phyloP scores from a whole-genome alignment of 768 basidiomycete genomes.

The Amanita fuliginea region DNA sequence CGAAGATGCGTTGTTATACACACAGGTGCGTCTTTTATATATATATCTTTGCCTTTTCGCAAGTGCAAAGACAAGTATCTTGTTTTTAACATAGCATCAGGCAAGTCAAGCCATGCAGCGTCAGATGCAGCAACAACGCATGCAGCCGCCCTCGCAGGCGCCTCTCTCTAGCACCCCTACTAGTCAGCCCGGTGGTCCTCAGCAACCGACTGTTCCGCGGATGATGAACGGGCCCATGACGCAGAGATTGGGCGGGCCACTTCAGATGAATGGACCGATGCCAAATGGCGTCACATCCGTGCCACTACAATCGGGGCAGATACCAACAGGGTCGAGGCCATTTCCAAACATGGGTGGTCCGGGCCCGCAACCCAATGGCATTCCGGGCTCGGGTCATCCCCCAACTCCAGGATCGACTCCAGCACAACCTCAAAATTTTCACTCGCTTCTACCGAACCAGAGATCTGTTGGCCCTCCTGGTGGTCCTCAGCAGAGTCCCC shows the following conservation, averaged over 20 bases:
- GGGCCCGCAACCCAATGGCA: slow-evolving; percentile 34
- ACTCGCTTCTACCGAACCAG: slow-evolving; percentile 1
- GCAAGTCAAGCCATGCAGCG: slow-evolving; percentile 21
- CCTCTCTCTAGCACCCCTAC: not conserved
- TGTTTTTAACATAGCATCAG: slow-evolving; percentile 15
- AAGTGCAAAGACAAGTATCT: slow-evolving; percentile 5
- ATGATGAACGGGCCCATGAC: slow-evolving; percentile 14
- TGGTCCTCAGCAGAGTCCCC: slow-evolving; percentile 15
- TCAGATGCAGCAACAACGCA: slow-evolving; percentile 11
- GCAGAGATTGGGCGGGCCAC: slow-evolving; percentile 9
- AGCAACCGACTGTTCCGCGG: slow-evolving; percentile 8
- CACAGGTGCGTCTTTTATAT: slow-evolving; percentile 37
- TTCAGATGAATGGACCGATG: slow-evolving; percentile 15
- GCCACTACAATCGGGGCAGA: slow-evolving; percentile 12
- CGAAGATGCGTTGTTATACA: slow-evolving; percentile 67
- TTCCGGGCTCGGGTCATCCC: slow-evolving; percentile 21
- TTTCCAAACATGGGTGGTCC: slow-evolving; percentile 17
- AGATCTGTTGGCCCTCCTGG: slow-evolving; percentile 1
- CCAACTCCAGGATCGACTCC: slow-evolving; percentile 17
- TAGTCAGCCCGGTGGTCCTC: slow-evolving; percentile 5
- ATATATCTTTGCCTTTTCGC: slow-evolving; percentile 10
- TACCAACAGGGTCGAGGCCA: slow-evolving; percentile 6
- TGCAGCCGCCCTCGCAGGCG: slow-evolving; percentile 6
- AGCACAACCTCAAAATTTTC: slow-evolving; percentile 17
- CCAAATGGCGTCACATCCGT: slow-evolving; percentile 15